Conservation (phyloP, 345 rosid species). For the Ceriops decandra region DNA sequence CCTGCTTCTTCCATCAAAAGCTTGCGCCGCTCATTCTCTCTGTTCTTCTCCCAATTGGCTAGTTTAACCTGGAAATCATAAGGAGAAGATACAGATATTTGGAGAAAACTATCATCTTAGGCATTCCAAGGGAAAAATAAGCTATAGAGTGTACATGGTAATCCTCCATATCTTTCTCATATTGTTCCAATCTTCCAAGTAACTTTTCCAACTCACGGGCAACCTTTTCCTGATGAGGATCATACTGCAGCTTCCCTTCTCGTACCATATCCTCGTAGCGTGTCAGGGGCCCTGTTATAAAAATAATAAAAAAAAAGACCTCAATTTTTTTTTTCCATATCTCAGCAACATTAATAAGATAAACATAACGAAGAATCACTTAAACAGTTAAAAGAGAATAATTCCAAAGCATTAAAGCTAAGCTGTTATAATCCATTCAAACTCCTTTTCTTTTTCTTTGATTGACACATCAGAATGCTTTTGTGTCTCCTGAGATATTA, state of each 20-base stretch:
- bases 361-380: neutral
- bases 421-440: no score
- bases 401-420: no score
- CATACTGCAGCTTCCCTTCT: conserved; percentile 70
- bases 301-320: no score
- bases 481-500: no score
- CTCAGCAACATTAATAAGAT: no score
- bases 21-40: conserved; percentile 63
- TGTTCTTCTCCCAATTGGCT: conserved; percentile 69
- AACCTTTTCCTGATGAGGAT: conserved; percentile 69
- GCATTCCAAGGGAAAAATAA: neutral
- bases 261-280: conserved; percentile 57
- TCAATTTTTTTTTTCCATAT: neutral
- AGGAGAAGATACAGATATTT: conserved; percentile 2
- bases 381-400: neutral
- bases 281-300: conserved; percentile 41
- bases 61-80: conserved; percentile 45
- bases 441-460: no score
- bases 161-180: conserved; percentile 78
- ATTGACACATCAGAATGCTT: no score
- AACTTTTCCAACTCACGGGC: conserved; percentile 63
- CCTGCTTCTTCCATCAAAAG: conserved; percentile 79
- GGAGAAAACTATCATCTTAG: neutral
- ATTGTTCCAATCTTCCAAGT: conserved; percentile 68
- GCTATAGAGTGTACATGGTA: conserved; percentile 52